Evolutionary conservation across 345 rosid species (phyloP), one percentile per base, ranked within the genome.

Genomic region (Trapa bicornis): DNA sequence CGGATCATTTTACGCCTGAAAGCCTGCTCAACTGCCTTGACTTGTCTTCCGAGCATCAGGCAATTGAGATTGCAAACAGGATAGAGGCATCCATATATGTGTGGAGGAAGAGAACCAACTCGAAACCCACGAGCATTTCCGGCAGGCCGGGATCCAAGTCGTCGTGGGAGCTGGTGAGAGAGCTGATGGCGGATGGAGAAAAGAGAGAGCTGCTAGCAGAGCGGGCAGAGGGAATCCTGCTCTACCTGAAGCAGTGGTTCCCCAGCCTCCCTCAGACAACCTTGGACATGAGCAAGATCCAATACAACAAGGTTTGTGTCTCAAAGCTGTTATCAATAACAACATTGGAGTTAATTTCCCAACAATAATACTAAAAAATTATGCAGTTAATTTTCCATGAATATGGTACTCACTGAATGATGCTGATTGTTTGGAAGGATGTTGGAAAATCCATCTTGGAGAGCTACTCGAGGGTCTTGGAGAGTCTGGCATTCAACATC

Each of bases 281-380:
- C 64, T 76, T 91, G 67, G 97, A 95, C 81, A 91, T 83, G 93
- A 89, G 91, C 89, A 94, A 94, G 81, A 91, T 94, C 80, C 97
- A 91, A 79, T 85, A 69, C 83, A 94, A 91, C 82, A 94, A 83
- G 96, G 95, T 86, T 76, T 16, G 62, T 13, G 48, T 37, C 38
- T 33, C 6, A 38, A 22, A 33, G 42, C 10, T 17, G 11, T 22
- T 37, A 10, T 2, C 48, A 45, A 45, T 11, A 22, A 22, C 29
- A 22, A 22, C 29, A 22, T 22, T 22, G 29, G 29, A 22, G 29
- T 22, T 22, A 22, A 22, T 22, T 22, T 22, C 29, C 29, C 29
- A 22, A 22, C 29, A 22, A 22, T 22, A 22, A 22, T 22, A 22
- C 29, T 22, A 22, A 22, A 22, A 22, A 22, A 22, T 22, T 22